Base-by-base conservation (phyloP, 805 yeast genomes). In the Wickerhamiella alocasiicola region DNA sequence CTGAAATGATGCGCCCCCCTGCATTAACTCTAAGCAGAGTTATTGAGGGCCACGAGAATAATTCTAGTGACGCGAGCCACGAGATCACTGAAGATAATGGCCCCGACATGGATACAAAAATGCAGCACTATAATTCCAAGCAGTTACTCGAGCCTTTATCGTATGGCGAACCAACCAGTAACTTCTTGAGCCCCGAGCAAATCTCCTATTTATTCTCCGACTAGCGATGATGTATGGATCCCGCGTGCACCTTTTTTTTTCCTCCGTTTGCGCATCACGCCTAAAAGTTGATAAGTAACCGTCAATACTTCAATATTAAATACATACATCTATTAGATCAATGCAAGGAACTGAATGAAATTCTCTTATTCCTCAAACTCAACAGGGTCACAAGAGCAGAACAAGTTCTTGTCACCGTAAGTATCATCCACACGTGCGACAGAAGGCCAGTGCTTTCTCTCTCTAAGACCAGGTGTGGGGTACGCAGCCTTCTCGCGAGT, bases 361-460 rank as follows among this genome's bases (percentile, higher is more conserved):
- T 23, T 23, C 11, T 23, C 26, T 23, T 20, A 32, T 16, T 36
- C 39, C 33, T 33, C 43, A 3, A 18, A 49, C 26, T 53, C 54
- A 9, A 50, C 54, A n/a, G 48, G 46, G 36, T 63, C 68, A 44
- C 98, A 88, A 19, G 95, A 85, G 66, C 98, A 91, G 61, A 87
- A 67, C 61, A 88, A 69, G 63, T 91, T 78, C 71, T 78, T 67
- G 59, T 91, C 98, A 49, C 98, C 98, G 53, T 78, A 88, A 3
- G 93, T 80, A 57, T 91, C 98, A 58, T 91, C 94, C 41, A 88
- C 71, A 61, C 98, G 76, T 9, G 94, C 72, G 32, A 87, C 96
- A 0, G 85, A 69, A 28, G 98, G 97, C 98, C 98, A 91, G 58
- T 85, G 81, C 63, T 91, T 91, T 60, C 77, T 68, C 19, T 67